Base-by-base conservation (phyloP, 192 early-diverging fungal species). In the Coemansia sp. region DNA sequence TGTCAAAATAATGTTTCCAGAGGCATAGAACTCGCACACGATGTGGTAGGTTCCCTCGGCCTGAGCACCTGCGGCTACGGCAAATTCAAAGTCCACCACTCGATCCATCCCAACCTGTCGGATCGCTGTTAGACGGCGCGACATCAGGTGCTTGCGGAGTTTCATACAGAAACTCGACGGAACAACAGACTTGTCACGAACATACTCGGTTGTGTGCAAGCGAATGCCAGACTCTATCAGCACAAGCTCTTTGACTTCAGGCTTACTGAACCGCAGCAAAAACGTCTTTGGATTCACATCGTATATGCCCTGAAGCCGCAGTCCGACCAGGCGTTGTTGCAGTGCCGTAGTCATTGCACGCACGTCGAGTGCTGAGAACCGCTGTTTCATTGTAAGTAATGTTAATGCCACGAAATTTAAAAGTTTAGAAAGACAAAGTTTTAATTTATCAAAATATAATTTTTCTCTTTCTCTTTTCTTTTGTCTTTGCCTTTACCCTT, bases 301-400 rank as follows among this genome's bases (percentile, higher is more conserved):
- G 71, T 98, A 98, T n/a, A 98, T 84, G 55, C 96, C 96, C 66
- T 94, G 91, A 15, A 98, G 78, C 9, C 96, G 91, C 44, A 95
- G 71, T 4, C 91, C 94, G 9, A 93, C 81, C 18, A 96, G 66
- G 55, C 84, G 74, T 54, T 77, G 60, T 42, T 64, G 58, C 2
- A 95, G 71, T 33, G 90, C 87, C 17, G 87, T 77, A 2, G 92
- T 91, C 10, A 85, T 85, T 8, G 93, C 90, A 18, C 90, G 84
- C 19, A 94, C 86, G 58, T 98, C 96, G 30, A 98, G 74, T 2
- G 90, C 86, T 18, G 90, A 89, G 66, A 98, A 96, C 48, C 92
- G 85, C 61, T 93, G 85, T 70, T 91, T 93, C 91, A 93, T 91
- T 55, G 14, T 2, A 11, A 19, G 19, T 51, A 42, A 13, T 42